Conservation (phyloP, 331 rosid species). For the Malus hybrid region DNA sequence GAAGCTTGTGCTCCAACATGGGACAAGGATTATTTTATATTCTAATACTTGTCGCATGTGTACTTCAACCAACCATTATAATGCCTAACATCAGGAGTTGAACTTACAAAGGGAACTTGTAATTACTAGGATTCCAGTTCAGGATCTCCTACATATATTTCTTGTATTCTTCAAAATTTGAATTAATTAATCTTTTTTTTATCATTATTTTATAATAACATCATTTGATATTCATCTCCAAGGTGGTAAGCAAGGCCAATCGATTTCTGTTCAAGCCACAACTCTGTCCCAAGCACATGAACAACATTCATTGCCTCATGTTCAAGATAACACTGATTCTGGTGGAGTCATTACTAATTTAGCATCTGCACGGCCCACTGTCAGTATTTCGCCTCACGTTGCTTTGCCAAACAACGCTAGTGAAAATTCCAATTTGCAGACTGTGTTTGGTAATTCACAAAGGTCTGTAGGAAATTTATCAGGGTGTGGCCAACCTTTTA, state of each 20-base stretch:
- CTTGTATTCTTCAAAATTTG: neutral
- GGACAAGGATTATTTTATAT: neutral
- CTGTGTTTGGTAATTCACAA: neutral
- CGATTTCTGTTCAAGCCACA: neutral
- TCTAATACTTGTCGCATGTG: neutral
- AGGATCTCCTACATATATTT: neutral
- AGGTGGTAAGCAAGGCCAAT: neutral
- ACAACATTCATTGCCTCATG: neutral
- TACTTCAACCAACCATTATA: neutral
- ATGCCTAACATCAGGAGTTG: neutral
- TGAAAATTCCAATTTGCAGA: neutral
- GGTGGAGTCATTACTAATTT: neutral
- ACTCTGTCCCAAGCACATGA: slow-evolving; percentile 3
- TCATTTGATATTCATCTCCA: neutral
- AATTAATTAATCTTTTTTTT: neutral
- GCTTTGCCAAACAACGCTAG: neutral
- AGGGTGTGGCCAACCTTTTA: neutral
- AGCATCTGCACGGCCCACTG: neutral
- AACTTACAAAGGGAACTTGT: neutral
- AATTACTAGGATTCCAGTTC: neutral
- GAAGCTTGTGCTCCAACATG: neutral
- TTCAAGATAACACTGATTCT: neutral
- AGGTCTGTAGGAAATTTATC: neutral
- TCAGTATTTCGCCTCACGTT: neutral
- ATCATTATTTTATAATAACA: neutral